Evolutionary conservation across 495 filamentous ascomycete species (phyloP), one percentile per base, ranked within the genome.

Genomic region (Penicillium salamii): DNA sequence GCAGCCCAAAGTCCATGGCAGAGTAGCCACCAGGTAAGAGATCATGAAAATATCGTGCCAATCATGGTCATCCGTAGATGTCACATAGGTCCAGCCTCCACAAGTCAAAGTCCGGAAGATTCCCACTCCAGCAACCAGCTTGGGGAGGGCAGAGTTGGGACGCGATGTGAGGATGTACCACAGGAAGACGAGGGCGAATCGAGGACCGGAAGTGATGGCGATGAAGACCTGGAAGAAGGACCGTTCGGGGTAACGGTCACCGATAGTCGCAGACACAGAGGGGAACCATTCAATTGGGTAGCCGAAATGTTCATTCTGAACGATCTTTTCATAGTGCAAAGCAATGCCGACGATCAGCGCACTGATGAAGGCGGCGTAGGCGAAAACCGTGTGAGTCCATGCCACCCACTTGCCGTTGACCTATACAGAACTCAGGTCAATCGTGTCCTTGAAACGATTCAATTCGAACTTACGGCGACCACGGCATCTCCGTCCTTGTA

Each of bases 11-110:
- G 91, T 97, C 95, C 95, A 99, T 5, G 95, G 95, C 47, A 99
- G 74, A 1, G 95, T 97, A 12, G 90, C 86, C 37, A 97, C 84
- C 40, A 99, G 71, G 66, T 99, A 99, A 21, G 90, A 95, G 58
- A 99, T 95, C 95, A 99, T 99, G 70, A 97, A 92, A 45, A 97
- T 93, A 67, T 99, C 95, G 63, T 99, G 95, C 91, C 90, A 97
- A 66, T 92, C 83, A 67, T 99, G 95, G 65, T 97, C 90, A 67
- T 99, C 95, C 8, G 95, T 97, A 32, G 91, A 97, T 17, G 95
- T 99, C 42, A 99, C 86, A 66, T 97, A 99, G 29, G 95, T 97
- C 95, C 95, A 99, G 31, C 95, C 95, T 43, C 92, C 95, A 61
- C 95, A 99, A 2, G 91, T 95, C 49, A 99, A 68, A 4, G 92